Percentiles rank a stretch among this genome's conserved stretches.
Evolutionary conservation across 2,329 filamentous ascomycete species (phyloP).

Genomic region (Ascochyta lentis): DNA sequence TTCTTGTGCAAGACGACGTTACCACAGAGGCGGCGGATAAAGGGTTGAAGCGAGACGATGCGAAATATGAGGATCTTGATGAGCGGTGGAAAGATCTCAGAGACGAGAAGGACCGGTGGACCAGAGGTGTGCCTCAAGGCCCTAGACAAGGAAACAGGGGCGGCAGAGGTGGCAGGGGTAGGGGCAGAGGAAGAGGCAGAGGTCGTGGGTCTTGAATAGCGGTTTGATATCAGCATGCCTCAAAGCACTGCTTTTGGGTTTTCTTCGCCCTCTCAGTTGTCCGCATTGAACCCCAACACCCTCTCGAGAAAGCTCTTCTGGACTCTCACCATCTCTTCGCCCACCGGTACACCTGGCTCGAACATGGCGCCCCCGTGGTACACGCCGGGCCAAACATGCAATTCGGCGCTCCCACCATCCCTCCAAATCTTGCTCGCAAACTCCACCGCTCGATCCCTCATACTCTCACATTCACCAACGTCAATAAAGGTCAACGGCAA

Average conservation of each 20-base stretch:
- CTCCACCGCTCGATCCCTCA: slow-evolving; percentile 51
- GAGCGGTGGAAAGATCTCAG: slow-evolving; percentile 50
- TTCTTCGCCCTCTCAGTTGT: not conserved
- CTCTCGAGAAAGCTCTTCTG: slow-evolving; percentile 2
- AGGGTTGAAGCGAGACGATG: slow-evolving; percentile 16
- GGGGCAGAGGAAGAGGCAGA: slow-evolving; percentile 13
- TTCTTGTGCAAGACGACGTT: slow-evolving; percentile 50
- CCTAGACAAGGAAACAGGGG: slow-evolving; percentile 17
- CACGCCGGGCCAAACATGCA: slow-evolving; percentile 54
- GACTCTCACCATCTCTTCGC: not conserved
- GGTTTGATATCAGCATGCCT: not conserved
- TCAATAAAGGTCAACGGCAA: slow-evolving; percentile 56
- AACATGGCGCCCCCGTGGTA: slow-evolving; percentile 13
- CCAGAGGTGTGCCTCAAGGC: slow-evolving; percentile 14
- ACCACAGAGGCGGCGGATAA: slow-evolving; percentile 30
- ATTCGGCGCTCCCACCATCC: slow-evolving; percentile 52
- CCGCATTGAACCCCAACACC: not conserved
- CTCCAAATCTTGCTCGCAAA: slow-evolving; percentile 52
- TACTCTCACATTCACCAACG: slow-evolving; percentile 54
- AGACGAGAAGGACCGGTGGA: slow-evolving; percentile 33
- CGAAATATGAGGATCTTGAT: slow-evolving; percentile 37
- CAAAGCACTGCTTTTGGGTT: not conserved
- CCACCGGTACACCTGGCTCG: slow-evolving; percentile 5
- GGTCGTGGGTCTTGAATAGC: not conserved
- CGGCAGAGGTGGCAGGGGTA: slow-evolving; percentile 22